These are phyloP conservation scores for Salvia sclarea DNA, from an alignment of 305 asterid genomes.

Conservation along the genomic window DNA sequence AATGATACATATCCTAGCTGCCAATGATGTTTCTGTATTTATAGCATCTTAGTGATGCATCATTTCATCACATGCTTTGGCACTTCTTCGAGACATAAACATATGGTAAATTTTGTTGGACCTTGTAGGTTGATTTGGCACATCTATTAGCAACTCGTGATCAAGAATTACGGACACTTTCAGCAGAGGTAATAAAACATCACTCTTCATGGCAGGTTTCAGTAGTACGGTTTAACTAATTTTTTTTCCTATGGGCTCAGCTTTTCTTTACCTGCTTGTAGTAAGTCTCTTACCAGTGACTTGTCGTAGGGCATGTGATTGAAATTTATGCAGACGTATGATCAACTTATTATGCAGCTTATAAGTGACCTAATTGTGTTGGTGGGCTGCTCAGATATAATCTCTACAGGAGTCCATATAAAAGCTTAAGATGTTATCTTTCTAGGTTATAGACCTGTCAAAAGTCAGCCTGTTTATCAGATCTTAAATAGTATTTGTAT, in stretches of 20 bases:
- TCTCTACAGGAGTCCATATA: too few relatives aligned
- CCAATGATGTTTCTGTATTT: slow-evolving; percentile 19
- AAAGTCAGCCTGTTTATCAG: too few relatives aligned
- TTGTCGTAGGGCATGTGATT: not conserved
- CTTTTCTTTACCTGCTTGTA: not conserved
- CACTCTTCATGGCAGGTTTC: slow-evolving; percentile 19
- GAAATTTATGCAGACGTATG: not conserved
- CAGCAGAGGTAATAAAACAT: slow-evolving; percentile 79
- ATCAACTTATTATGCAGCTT: too few relatives aligned
- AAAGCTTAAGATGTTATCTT: too few relatives aligned
- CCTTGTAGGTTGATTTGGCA: slow-evolving; percentile 90
- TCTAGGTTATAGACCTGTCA: too few relatives aligned
- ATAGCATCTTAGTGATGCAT: slow-evolving; percentile 1
- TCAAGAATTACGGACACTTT: slow-evolving; percentile 92
- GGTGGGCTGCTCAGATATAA: too few relatives aligned
- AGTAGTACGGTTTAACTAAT: not conserved
- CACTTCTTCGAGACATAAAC: slow-evolving; percentile 26
- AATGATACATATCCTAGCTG: slow-evolving; percentile 12
- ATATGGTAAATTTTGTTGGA: slow-evolving; percentile 26
- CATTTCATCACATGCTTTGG: slow-evolving; percentile 24
- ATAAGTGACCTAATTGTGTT: too few relatives aligned
- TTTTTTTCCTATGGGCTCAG: not conserved
- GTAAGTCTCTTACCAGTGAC: not conserved
- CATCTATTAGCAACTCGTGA: slow-evolving; percentile 95
- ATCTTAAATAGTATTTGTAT: too few relatives aligned